These are phyloP conservation scores for Raffaelea ambrosiae DNA, from an alignment of 2,329 filamentous ascomycete species.

Conservation along the genomic window DNA sequence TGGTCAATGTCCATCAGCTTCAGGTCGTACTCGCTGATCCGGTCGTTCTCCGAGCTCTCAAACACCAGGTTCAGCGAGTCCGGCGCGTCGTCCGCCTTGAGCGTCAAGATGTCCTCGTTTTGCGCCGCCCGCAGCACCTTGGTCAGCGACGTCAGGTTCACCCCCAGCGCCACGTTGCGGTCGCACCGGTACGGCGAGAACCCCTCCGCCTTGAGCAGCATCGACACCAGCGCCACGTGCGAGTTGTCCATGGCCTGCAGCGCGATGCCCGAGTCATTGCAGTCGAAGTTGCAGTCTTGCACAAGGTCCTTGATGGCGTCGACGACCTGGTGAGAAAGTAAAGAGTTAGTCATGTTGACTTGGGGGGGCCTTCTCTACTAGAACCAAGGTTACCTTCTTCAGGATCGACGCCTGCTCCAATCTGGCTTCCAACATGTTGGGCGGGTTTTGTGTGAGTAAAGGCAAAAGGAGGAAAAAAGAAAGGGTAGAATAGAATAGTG, in stretches of 20 bases:
- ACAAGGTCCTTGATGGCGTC: constrained; percentile 99
- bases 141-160: constrained; percentile 93
- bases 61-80: constrained; percentile 95
- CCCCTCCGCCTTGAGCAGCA: constrained; percentile 93
- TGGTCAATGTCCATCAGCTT: constrained; percentile 99
- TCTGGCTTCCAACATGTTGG: constrained; percentile 87
- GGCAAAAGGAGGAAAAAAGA: not conserved
- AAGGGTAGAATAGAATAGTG: not conserved
- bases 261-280: constrained; percentile 98
- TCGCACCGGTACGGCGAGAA: constrained; percentile 97
- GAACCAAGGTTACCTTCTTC: constrained; percentile 66
- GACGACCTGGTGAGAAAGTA: constrained; percentile 59
- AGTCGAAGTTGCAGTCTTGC: constrained; percentile 99
- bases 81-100: constrained; percentile 95
- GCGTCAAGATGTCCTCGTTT: constrained; percentile 86
- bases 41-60: constrained; percentile 80
- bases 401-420: constrained; percentile 87
- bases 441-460: constrained; percentile 17
- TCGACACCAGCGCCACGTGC: constrained; percentile 95
- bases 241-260: constrained; percentile 99
- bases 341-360: no score
- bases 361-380: no score
- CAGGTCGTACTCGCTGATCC: constrained; percentile 97
- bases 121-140: constrained; percentile 94
- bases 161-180: constrained; percentile 94